phyloP scores from a whole-genome alignment of 2,329 filamentous ascomycete genomes.

The Calonectria hongkongensis region DNA sequence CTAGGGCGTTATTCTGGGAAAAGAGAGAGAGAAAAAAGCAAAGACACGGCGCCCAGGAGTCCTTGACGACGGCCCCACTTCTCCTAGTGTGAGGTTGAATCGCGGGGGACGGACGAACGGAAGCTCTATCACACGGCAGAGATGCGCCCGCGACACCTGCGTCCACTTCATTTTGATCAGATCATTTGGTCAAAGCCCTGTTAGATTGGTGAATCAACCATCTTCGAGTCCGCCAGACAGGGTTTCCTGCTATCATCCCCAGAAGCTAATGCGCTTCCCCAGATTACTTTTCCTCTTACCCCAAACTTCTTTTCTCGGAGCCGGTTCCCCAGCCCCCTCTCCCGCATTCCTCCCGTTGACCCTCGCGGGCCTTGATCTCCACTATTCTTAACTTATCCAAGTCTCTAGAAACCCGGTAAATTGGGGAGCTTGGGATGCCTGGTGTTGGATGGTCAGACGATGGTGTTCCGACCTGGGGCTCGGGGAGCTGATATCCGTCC shows the following conservation, averaged over 20 bases:
- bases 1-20: constrained; percentile 34
- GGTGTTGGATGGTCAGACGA: not conserved
- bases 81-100: constrained; percentile 41
- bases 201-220: constrained; percentile 18
- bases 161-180: not conserved
- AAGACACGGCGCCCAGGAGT: constrained; percentile 19
- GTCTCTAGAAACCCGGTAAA: not conserved
- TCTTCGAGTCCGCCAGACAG: not conserved
- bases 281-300: not conserved
- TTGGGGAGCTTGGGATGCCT: not conserved
- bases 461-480: not conserved
- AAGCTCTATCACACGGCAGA: constrained; percentile 3
- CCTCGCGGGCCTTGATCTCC: not conserved
- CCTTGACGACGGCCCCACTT: constrained; percentile 37
- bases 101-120: constrained; percentile 43
- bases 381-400: not conserved
- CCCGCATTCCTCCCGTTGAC: constrained; percentile 17
- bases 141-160: constrained; percentile 26
- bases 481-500: not conserved
- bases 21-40: constrained; percentile 20
- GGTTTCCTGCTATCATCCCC: not conserved
- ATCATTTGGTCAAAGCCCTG: not conserved
- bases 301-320: not conserved
- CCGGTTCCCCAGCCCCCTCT: constrained; percentile 10
- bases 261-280: constrained; percentile 25